phyloP scores from a whole-genome alignment of 2,329 filamentous ascomycete species.

The Colletotrichum scovillei region DNA sequence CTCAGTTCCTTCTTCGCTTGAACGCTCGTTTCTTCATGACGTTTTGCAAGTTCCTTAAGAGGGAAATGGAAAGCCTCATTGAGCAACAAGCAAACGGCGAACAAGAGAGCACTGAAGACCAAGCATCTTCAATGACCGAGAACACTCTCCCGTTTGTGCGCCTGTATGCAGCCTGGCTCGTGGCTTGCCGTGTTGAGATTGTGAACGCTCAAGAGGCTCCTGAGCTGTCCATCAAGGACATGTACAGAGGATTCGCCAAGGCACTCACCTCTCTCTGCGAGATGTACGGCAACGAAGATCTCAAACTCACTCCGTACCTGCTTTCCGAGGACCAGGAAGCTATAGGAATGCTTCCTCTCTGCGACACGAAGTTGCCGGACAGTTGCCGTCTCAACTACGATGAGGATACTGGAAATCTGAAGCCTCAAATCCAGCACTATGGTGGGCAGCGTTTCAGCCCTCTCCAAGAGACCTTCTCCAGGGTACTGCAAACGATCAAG shows the following conservation, averaged over 20 bases:
- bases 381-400: conserved; percentile 52
- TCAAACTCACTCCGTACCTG: conserved; percentile 58
- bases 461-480: conserved; percentile 46
- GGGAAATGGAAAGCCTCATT: conserved; percentile 70
- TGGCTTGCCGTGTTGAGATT: conserved; percentile 57
- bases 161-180: conserved; percentile 66
- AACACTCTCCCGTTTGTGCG: conserved; percentile 64
- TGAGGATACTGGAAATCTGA: conserved; percentile 47
- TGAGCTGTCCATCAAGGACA: conserved; percentile 56
- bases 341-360: conserved; percentile 56
- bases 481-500: conserved; percentile 60
- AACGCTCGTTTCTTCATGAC: conserved; percentile 83
- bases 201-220: conserved; percentile 58
- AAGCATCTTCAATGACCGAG: conserved; percentile 50
- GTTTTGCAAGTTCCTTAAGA: conserved; percentile 76
- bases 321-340: conserved; percentile 62
- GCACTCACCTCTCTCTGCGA: conserved; percentile 62
- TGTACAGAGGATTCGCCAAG: conserved; percentile 59
- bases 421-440: conserved; percentile 53
- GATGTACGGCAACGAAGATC: conserved; percentile 51
- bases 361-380: conserved; percentile 49
- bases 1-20: conserved; percentile 77
- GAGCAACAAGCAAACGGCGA: conserved; percentile 48
- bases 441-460: conserved; percentile 8
- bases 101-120: conserved; percentile 38